Evolutionary conservation across 2,329 filamentous ascomycete species (phyloP).

Genomic region (Blumeriella jaapii): DNA sequence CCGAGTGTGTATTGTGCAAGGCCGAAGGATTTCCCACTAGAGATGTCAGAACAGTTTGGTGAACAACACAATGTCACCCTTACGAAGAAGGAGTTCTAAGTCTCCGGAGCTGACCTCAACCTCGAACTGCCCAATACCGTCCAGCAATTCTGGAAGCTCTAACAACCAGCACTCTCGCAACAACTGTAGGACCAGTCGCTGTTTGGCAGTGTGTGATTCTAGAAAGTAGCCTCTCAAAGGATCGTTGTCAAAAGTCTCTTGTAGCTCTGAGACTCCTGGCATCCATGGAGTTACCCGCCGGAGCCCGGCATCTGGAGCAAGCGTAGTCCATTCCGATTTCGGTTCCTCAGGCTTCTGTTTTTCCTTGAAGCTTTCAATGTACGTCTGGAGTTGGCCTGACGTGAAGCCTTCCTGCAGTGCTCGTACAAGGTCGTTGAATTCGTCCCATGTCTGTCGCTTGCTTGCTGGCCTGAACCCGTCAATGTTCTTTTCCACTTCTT

Average conservation of each 20-base stretch:
- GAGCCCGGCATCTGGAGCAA: slow-evolving; percentile 7
- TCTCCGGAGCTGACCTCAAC: slow-evolving; percentile 17
- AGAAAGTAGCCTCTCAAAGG: slow-evolving; percentile 21
- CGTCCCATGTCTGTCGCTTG: slow-evolving; percentile 16
- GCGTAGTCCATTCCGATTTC: slow-evolving; percentile 1
- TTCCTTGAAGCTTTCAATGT: slow-evolving; percentile 14
- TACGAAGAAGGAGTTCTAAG: slow-evolving; percentile 24
- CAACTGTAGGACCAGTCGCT: slow-evolving; percentile 18
- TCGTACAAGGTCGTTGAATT: slow-evolving; percentile 22
- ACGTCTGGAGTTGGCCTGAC: slow-evolving; percentile 21
- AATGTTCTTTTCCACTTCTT: slow-evolving; percentile 25
- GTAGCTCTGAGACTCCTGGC: slow-evolving; percentile 17
- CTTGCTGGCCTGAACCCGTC: slow-evolving; percentile 19
- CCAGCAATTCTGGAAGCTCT: slow-evolving; percentile 21
- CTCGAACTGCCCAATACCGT: slow-evolving; percentile 25
- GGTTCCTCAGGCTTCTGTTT: slow-evolving; percentile 1
- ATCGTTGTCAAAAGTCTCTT: slow-evolving; percentile 17
- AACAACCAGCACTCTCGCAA: slow-evolving; percentile 25
- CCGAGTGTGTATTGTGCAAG: slow-evolving; percentile 18
- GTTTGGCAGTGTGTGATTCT: slow-evolving; percentile 23
- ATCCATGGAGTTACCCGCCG: slow-evolving; percentile 21
- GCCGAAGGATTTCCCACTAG: slow-evolving; percentile 14
- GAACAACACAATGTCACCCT: slow-evolving; percentile 7
- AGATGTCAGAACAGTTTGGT: slow-evolving; percentile 1
- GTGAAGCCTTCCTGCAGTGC: slow-evolving; percentile 24